Percentiles rank a stretch among this genome's conserved stretches.
These are phyloP conservation scores for Teratosphaeria pseudoeucalypti DNA, from an alignment of 2,329 filamentous ascomycete genomes.

Conservation along the genomic window DNA sequence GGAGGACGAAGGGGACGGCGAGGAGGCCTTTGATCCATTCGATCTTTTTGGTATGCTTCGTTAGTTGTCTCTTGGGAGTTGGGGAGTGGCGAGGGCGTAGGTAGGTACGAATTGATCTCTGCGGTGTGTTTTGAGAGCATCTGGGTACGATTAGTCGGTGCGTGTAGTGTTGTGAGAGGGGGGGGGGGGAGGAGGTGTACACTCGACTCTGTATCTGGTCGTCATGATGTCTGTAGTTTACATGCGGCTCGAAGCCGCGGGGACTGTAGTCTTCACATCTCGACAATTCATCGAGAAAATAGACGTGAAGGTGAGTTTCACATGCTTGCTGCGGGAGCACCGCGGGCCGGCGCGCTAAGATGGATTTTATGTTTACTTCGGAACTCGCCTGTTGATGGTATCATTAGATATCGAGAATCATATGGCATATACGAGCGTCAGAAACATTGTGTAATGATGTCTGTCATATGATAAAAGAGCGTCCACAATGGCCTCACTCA, in stretches of 20 bases:
- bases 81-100: slow-evolving; percentile 28
- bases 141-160: slow-evolving; percentile 28
- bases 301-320: neutral
- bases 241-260: neutral
- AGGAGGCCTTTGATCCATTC: slow-evolving; percentile 80
- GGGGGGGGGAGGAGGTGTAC: slow-evolving; percentile 11
- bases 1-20: slow-evolving; percentile 90
- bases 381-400: neutral
- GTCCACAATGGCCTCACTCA: slow-evolving; percentile 32
- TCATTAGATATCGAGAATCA: neutral
- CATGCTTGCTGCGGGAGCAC: neutral
- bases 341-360: neutral
- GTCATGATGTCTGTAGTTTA: slow-evolving; percentile 20
- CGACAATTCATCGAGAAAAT: neutral
- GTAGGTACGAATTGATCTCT: slow-evolving; percentile 67
- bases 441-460: neutral
- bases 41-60: slow-evolving; percentile 11
- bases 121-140: slow-evolving; percentile 69
- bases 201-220: slow-evolving; percentile 30
- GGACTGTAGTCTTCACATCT: neutral
- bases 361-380: neutral
- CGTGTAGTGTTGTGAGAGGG: neutral
- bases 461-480: neutral
- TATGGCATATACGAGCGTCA: neutral
- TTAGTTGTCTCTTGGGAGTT: no score